Evolutionary conservation across 148 eudicot genomes (phyloP).

Genomic region (Gaultheria prostrata): DNA sequence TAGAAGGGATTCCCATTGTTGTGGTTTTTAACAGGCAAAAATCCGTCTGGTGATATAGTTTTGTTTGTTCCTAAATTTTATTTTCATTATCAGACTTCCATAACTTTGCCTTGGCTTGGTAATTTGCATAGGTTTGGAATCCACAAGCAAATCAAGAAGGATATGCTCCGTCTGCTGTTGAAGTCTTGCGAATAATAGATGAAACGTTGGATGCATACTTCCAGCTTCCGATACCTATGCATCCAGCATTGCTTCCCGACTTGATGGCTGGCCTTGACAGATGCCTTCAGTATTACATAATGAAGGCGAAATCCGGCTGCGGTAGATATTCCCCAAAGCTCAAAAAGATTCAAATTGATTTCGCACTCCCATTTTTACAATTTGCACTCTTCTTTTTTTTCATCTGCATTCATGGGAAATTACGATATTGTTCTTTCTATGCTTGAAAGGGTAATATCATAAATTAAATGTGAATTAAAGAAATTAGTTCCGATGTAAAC

Average conservation of each 20-base stretch:
- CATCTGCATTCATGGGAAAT: neutral
- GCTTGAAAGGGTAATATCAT: neutral
- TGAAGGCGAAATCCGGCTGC: slow-evolving; percentile 86
- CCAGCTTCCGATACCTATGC: slow-evolving; percentile 91
- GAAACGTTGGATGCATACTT: slow-evolving; percentile 88
- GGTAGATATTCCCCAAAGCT: slow-evolving; percentile 46
- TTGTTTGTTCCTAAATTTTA: neutral
- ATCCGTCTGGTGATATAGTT: neutral
- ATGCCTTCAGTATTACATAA: slow-evolving; percentile 75
- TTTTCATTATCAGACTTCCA: neutral
- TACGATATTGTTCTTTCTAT: neutral
- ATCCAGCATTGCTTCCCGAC: slow-evolving; percentile 88
- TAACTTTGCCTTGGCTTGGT: neutral
- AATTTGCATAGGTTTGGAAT: slow-evolving; percentile 67
- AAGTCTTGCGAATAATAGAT: slow-evolving; percentile 61
- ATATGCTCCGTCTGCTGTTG: slow-evolving; percentile 85
- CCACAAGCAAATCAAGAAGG: slow-evolving; percentile 74
- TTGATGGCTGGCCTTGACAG: slow-evolving; percentile 82
- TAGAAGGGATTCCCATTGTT: neutral
- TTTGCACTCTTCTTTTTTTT: neutral
- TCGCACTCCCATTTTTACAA: neutral
- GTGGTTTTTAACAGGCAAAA: neutral
- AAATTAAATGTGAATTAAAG: neutral
- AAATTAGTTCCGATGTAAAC: neutral
- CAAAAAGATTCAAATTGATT: neutral